phyloP scores from a whole-genome alignment of 495 filamentous ascomycete species.

The Penicilliopsis zonata region DNA sequence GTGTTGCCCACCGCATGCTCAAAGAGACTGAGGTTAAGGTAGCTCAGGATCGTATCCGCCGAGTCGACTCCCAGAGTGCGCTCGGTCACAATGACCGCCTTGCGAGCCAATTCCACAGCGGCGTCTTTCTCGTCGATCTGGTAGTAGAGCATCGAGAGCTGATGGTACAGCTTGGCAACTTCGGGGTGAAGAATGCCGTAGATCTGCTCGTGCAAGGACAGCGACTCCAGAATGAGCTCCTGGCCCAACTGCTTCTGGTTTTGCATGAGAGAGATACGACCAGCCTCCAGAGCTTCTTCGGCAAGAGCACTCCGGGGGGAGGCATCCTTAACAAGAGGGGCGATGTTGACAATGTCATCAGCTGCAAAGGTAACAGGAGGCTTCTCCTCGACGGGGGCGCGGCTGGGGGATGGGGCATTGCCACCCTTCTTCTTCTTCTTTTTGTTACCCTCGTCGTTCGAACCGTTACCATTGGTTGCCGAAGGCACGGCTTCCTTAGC shows the following conservation, averaged over 20 bases:
- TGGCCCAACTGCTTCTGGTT: constrained; percentile 92
- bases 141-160: constrained; percentile 88
- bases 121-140: constrained; percentile 91
- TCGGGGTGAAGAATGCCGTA: constrained; percentile 97
- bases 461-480: constrained; percentile 29
- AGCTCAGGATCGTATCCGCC: constrained; percentile 82
- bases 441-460: constrained; percentile 54
- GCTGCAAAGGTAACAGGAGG: constrained; percentile 51
- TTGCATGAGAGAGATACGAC: constrained; percentile 86
- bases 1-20: constrained; percentile 87
- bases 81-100: constrained; percentile 92
- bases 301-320: constrained; percentile 78
- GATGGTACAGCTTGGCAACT: constrained; percentile 89
- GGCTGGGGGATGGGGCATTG: constrained; percentile 40
- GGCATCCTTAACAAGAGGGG: constrained; percentile 89
- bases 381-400: constrained; percentile 24
- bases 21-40: constrained; percentile 92
- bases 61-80: constrained; percentile 90
- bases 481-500: constrained; percentile 20
- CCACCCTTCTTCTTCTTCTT: constrained; percentile 60
- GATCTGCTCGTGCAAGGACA: constrained; percentile 96
- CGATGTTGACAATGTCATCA: constrained; percentile 83
- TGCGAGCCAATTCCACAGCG: constrained; percentile 88
- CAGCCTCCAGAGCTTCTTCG: constrained; percentile 91
- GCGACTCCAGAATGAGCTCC: constrained; percentile 86